A percentile compares a stretch with the other conserved stretches of the same genome.
Conservation (phyloP, 345 rosid species). For the Gossypium arboreum region DNA sequence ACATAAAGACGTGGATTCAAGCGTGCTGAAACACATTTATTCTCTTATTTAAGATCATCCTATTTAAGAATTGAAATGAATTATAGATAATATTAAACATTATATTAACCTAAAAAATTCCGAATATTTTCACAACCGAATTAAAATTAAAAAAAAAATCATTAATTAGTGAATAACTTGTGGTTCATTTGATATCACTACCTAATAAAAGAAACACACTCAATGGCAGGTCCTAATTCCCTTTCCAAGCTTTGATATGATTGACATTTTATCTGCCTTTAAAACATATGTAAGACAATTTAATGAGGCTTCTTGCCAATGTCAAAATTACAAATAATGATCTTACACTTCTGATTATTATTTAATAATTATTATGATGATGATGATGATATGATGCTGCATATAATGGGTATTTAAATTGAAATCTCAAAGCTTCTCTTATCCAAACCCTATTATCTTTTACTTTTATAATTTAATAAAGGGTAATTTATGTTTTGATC, state of each 20-base stretch:
- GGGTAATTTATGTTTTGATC: too few species aligned
- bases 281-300: neutral
- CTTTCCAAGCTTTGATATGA: neutral
- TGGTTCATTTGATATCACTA: neutral
- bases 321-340: neutral
- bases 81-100: too few species aligned
- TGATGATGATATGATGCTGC: too few species aligned
- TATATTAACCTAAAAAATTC: too few species aligned
- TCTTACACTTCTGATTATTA: neutral
- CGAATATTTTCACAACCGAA: too few species aligned
- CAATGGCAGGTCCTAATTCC: neutral
- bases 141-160: too few species aligned
- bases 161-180: neutral
- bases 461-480: too few species aligned
- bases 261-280: neutral
- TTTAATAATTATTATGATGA: too few species aligned
- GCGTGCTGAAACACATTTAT: accelerated
- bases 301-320: constrained; percentile 1
- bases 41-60: accelerated
- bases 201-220: neutral
- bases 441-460: too few species aligned
- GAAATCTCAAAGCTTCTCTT: too few species aligned
- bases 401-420: too few species aligned
- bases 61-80: too few species aligned
- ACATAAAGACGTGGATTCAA: accelerated